Evolutionary conservation across 2,329 filamentous ascomycete species (phyloP).

Genomic region (Colletotrichum somersetense): DNA sequence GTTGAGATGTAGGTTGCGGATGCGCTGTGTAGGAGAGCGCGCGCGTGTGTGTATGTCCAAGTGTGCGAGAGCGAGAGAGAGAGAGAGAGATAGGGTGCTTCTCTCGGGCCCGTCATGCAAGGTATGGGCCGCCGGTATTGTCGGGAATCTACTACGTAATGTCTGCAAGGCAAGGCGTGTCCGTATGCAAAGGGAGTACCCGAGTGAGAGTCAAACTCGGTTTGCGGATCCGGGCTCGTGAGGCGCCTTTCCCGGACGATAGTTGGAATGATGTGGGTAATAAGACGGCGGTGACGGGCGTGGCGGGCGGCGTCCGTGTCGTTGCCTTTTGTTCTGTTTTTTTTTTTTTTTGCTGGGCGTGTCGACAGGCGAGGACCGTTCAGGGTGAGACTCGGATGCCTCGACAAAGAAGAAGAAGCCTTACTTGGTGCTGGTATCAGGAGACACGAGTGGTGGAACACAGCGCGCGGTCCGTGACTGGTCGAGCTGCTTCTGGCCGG

Average conservation of each 20-base stretch:
- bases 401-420: background rate
- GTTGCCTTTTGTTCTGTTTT: background rate
- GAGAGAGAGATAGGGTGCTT: background rate
- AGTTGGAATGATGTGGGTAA: constrained; percentile 7
- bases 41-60: background rate
- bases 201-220: background rate
- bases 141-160: background rate
- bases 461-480: background rate
- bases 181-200: constrained; percentile 8
- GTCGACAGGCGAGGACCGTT: background rate
- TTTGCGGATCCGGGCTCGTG: background rate
- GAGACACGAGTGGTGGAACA: background rate
- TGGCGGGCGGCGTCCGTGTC: background rate
- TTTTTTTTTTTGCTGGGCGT: background rate
- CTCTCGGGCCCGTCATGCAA: background rate
- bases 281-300: constrained; percentile 12
- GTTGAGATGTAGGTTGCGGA: constrained; percentile 1
- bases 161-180: background rate
- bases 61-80: background rate
- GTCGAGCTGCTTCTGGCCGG: background rate
- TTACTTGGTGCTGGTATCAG: background rate
- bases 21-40: background rate
- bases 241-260: constrained; percentile 11
- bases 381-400: background rate
- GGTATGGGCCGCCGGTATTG: background rate